Percentiles rank a stretch among this genome's conserved stretches.
phyloP scores from a whole-genome alignment of 345 rosid genomes.

The Ceriops decandra region DNA sequence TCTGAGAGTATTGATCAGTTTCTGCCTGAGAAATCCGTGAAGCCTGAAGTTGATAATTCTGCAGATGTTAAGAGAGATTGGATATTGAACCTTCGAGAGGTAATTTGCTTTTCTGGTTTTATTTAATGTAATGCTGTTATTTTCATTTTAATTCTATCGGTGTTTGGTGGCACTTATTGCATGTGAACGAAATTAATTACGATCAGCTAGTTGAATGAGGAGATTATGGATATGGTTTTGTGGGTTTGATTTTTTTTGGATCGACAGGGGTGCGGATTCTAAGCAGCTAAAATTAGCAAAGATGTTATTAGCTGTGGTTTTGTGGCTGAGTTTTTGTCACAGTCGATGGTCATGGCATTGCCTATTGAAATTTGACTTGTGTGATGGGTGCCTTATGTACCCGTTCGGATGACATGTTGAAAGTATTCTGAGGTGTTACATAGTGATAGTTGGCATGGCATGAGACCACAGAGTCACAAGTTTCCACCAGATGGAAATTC shows the following conservation, averaged over 20 bases:
- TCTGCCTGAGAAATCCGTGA: conserved; percentile 49
- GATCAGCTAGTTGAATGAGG: neutral
- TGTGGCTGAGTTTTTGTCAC: too few relatives aligned
- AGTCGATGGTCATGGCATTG: neutral
- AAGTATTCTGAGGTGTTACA: neutral
- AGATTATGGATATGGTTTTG: neutral
- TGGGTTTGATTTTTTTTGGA: too few relatives aligned
- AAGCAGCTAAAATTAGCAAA: neutral
- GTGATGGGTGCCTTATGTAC: neutral
- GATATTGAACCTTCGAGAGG: conserved; percentile 61
- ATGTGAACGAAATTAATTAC: neutral
- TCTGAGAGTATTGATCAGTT: conserved; percentile 46
- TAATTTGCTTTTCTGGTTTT: conserved; percentile 7
- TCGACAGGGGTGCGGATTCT: too few relatives aligned
- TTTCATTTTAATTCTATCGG: neutral
- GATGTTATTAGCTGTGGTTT: neutral
- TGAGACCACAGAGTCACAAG: neutral
- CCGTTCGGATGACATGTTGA: neutral
- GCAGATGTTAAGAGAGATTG: conserved; percentile 43
- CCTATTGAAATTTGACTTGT: neutral
- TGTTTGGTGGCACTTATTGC: neutral
- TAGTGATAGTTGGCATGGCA: neutral
- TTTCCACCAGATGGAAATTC: neutral
- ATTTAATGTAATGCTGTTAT: neutral
- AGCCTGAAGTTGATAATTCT: conserved; percentile 45